Percentiles rank a stretch among this genome's conserved stretches.
Conservation (phyloP, 2,329 filamentous ascomycete genomes). For the Colletotrichum sansevieriae region DNA sequence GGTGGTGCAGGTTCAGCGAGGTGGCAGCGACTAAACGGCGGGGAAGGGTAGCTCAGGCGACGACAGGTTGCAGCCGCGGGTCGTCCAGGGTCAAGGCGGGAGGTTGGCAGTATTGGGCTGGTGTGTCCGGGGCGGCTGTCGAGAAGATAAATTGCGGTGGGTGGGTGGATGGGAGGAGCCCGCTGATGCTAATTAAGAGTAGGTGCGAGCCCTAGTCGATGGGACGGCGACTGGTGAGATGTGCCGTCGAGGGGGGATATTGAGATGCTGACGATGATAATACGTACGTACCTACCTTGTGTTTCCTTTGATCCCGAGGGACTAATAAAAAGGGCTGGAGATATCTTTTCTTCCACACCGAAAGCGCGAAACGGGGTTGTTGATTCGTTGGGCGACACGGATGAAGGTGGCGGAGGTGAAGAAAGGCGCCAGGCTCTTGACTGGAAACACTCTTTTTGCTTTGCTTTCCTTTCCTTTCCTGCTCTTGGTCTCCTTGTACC, state of each 20-base stretch:
- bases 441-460: background rate
- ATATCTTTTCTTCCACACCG: constrained; percentile 8
- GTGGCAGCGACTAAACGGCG: constrained; percentile 28
- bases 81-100: constrained; percentile 37
- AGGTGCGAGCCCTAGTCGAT: constrained; percentile 27
- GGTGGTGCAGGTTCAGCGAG: background rate
- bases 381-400: constrained; percentile 9
- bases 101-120: constrained; percentile 37
- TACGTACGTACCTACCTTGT: no score
- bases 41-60: constrained; percentile 30
- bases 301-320: background rate
- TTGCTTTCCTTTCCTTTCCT: background rate
- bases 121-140: constrained; percentile 28
- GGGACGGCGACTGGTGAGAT: constrained; percentile 2
- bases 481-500: constrained; percentile 3
- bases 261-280: background rate
- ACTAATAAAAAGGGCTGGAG: constrained; percentile 3
- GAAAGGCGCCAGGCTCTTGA: constrained; percentile 22
- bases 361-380: constrained; percentile 24
- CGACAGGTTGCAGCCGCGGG: constrained; percentile 36
- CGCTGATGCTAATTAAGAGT: constrained; percentile 31
- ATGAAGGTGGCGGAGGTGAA: background rate
- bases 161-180: constrained; percentile 34
- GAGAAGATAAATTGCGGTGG: constrained; percentile 40
- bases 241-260: background rate